phyloP scores from a whole-genome alignment of 805 yeast genomes.

The Candida rishiriensis region DNA sequence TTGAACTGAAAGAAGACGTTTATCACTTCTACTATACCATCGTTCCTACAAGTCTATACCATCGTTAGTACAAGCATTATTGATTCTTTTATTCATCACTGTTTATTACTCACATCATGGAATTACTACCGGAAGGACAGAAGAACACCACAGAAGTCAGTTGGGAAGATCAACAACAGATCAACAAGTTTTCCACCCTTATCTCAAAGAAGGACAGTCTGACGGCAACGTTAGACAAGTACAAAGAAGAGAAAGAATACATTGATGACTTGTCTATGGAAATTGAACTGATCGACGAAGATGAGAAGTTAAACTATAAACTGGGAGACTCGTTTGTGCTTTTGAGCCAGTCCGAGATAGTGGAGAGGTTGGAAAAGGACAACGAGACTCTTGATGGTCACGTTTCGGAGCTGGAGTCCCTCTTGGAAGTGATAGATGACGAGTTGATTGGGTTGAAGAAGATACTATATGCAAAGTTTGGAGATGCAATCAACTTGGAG shows the following conservation, averaged over 20 bases:
- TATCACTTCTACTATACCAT: too few relatives aligned
- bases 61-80: too few relatives aligned
- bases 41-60: too few relatives aligned
- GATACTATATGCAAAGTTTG: slow-evolving; percentile 82
- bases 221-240: slow-evolving; percentile 42
- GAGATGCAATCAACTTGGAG: slow-evolving; percentile 83
- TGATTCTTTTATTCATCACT: too few relatives aligned
- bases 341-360: slow-evolving; percentile 60
- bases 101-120: slow-evolving; percentile 17
- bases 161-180: slow-evolving; percentile 84
- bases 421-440: slow-evolving; percentile 49
- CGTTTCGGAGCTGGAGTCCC: slow-evolving; percentile 41
- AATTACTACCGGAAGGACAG: slow-evolving; percentile 50
- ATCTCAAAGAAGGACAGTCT: slow-evolving; percentile 65
- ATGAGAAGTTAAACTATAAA: slow-evolving; percentile 67
- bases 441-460: slow-evolving; percentile 60
- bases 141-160: slow-evolving; percentile 55
- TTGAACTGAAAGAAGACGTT: too few relatives aligned
- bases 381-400: slow-evolving; percentile 46
- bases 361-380: slow-evolving; percentile 63
- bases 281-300: slow-evolving; percentile 79
- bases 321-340: slow-evolving; percentile 79
- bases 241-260: slow-evolving; percentile 74
- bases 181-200: slow-evolving; percentile 82
- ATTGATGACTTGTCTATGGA: slow-evolving; percentile 83